Evolutionary conservation across 176 grass and related monocot genomes (phyloP), one percentile per base, ranked within the genome.

Genomic region (Musa troglodytarum): DNA sequence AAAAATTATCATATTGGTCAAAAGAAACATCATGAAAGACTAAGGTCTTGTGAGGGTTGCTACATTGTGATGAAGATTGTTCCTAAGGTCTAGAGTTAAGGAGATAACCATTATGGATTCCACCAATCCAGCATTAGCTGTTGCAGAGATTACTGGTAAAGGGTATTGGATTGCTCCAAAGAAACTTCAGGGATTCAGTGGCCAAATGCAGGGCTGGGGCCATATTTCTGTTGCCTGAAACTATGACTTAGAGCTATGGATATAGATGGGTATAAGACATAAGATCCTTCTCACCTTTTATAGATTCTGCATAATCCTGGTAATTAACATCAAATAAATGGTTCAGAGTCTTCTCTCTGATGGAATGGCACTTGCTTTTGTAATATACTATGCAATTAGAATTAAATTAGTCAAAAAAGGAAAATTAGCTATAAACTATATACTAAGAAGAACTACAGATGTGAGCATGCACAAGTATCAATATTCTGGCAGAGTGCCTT

Each of bases 61-160:
- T 4, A 43, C 34, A 5, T 43, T 6, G 34, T 43, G 34, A 6
- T 43, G 34, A 43, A 43, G 34, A 43, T 43, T 43, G 34, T 43
- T 43, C 34, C 34, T 43, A 43, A 43, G 34, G 34, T 43, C 34
- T 0, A 43, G 34, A 43, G 6, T 43, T 5, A 43, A 43, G 6
- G 34, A 43, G 34, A 43, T 43, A 43, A 43, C 34, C 34, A 6
- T 43, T 43, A 43, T 43, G 4, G 4, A 43, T 43, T 43, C 34
- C 34, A 43, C 34, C 34, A 43, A 3, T 43, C 34, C 34, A 43
- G 34, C 34, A 43, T 43, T 43, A 43, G 87, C 53, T 89, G 80
- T 49, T 89, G 83, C 54, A 68, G 49, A 54, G 87, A 85, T 63
- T 82, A 85, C 61, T 89, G 87, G 87, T 82, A 55, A 56, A 81